Base-by-base conservation (phyloP, 345 rosid genomes). In the Rhizophora mangle region DNA sequence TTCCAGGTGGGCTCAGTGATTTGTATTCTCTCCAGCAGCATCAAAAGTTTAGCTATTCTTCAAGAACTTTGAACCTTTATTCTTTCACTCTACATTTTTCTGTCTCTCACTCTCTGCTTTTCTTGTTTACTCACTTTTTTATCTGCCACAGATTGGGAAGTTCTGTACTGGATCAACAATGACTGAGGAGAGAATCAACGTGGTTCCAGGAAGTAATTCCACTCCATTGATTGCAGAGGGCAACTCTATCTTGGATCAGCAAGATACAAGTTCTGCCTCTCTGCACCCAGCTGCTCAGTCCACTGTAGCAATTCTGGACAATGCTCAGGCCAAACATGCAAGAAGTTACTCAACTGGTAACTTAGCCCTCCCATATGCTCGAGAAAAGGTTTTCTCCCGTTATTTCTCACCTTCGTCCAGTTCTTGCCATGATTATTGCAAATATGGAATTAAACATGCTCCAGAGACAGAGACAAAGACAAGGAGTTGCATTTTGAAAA, bases 291-390 rank as follows among this genome's bases (percentile, higher is more conserved):
- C 68, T 21, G 24, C 13, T 37, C 30, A 57, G 22, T 31, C 58
- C 51, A 57, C 32, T 67, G 60, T 65, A 7, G 67, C 31, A 11
- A 74, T 58, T 34, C 57, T 29, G 0, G 76, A 62, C 62, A 34
- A 65, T 54, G 39, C 27, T 58, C 66, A 70, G 63, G 74, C 80
- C 30, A 68, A 68, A 68, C 71, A 70, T 36, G 26, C 5, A 24
- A 81, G 87, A 80, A 79, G 93, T 19, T 34, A 72, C 16, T 82
- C 90, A 15, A 85, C 84, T 15, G 93, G 89, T 60, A 72, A 64
- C 18, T 63, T 83, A 21, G 71, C 68, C 22, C 31, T 66, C 72
- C 79, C 80, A 58, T 72, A 72, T 67, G 29, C 64, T 52, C 63
- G 49, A 22, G 76, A 59, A 3, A 68, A 63, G 66, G 72, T 77